Base-by-base conservation (phyloP, 2,329 filamentous ascomycete species). In the Ophidiomyces ophidiicola region DNA sequence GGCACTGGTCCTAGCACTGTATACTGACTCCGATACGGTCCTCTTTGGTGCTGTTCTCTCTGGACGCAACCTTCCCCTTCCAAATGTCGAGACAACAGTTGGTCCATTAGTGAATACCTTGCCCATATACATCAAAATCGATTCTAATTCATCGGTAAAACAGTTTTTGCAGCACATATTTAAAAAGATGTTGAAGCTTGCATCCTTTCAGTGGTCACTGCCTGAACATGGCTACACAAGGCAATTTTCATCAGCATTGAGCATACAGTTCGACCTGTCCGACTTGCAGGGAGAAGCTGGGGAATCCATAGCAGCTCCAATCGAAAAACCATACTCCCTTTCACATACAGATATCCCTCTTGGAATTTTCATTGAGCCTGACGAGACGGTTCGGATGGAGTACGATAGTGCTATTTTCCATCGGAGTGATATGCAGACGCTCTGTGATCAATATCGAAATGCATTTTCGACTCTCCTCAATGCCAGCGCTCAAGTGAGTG, bases 61-160 rank as follows among this genome's bases (percentile, higher is more conserved):
- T 33, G 62, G 62, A 1, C 53, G 62, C 3, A 55, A 61, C 24
- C 53, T 56, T 11, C 48, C 54, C 11, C 50, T 64, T 24, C 30
- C 48, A 6, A 59, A 53, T 2, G 55, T 64, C n/a, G 54, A 57
- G 30, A 48, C 52, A 25, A 61, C 64, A 19, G 48, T 60, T 20
- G 62, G 60, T 4, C 57, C 62, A 3, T 58, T 59, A 0, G 56
- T 64, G 19, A 53, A 60, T 1, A 62, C 61, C 2, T 54, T 62
- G 4, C 62, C 62, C 3, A 49, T 60, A 10, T 49, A 60, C 3
- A 35, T 62, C 4, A 47, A 46, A 5, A 59, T 6, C 57, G 57
- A n/a, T n/a, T n/a, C n/a, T n/a, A n/a, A n/a, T n/a, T n/a, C n/a
- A n/a, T n/a, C n/a, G n/a, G n/a, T n/a, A n/a, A n/a, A n/a, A n/a